phyloP scores from a whole-genome alignment of 305 asterid genomes.

The Solanum hybrid region DNA sequence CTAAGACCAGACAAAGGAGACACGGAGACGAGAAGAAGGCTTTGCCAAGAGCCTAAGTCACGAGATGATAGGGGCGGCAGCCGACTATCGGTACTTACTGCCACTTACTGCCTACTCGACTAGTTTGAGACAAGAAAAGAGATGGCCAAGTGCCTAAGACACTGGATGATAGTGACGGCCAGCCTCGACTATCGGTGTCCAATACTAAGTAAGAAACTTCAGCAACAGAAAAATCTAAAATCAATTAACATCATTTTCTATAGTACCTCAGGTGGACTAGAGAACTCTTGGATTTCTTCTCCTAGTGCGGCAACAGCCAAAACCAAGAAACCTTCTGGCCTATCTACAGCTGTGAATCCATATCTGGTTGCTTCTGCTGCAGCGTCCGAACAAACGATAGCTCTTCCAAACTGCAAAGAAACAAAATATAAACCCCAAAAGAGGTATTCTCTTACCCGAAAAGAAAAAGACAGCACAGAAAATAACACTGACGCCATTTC shows the following conservation, averaged over 20 bases:
- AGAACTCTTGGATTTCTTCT: constrained; percentile 31
- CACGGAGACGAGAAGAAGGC: not conserved
- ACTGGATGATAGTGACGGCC: not conserved
- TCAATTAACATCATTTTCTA: not conserved
- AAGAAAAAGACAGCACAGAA: not conserved
- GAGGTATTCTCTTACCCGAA: not conserved
- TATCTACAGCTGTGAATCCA: constrained; percentile 74
- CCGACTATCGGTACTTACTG: not conserved
- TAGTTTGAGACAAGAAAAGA: not conserved
- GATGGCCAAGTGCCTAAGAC: not conserved
- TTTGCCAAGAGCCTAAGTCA: not conserved
- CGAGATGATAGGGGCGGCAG: not conserved
- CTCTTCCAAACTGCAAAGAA: constrained; percentile 58
- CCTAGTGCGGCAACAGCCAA: constrained; percentile 82
- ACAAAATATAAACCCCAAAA: not conserved
- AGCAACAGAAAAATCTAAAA: not conserved
- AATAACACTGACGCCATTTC: not conserved
- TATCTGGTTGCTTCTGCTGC: constrained; percentile 87
- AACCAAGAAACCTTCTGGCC: constrained; percentile 78
- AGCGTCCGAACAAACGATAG: constrained; percentile 77
- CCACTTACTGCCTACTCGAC: not conserved
- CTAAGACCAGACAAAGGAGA: not conserved
- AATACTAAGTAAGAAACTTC: not conserved
- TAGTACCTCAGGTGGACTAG: constrained; percentile 53
- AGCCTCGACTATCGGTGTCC: not conserved